Base-by-base conservation (phyloP, 441 rosid species). In the Hura crepitans region DNA sequence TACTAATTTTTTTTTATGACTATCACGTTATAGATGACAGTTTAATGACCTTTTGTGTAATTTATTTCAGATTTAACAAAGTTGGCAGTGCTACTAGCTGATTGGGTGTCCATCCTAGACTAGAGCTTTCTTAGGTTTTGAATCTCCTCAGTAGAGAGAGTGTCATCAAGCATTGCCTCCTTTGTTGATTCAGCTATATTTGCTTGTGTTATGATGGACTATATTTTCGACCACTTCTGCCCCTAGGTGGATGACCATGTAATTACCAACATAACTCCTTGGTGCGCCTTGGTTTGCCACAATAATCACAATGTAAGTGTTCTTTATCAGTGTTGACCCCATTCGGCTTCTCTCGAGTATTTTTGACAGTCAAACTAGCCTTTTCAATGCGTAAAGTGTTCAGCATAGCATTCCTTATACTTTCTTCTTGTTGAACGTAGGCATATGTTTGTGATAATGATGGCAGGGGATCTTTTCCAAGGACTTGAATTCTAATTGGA, bases 391-490 rank as follows among this genome's bases (percentile, higher is more conserved):
- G n/a, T 5, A 10, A 25, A 0, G 6, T 47, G 55, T 46, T 28
- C 17, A 65, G 2, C 11, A 30, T 65, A 8, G 22, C 31, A 42
- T 17, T 23, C 17, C 15, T n/a, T n/a, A 0, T 22, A 22, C 33
- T 62, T n/a, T 62, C 20, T 20, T 62, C 47, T n/a, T 11, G 39
- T 6, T 65, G 15, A 6, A 65, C n/a, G n/a, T 47, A 30, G 6
- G 57, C 15, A 47, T 65, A 65, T 12, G 69, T 11, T 47, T 47
- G 57, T 18, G 28, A 5, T 17, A 47, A 17, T 8, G 56, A 46
- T n/a, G 57, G 69, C 2, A 11, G 47, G 47, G 25, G 28, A 6
- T 65, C 68, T 35, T 65, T 31, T 35, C 42, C 39, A 46, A 65
- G 25, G 18, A 30, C 68, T 1, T 65, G 25, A 47, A 65, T 42